phyloP scores from a whole-genome alignment of 2,329 filamentous ascomycete species.

The Ampelomyces quisqualis region DNA sequence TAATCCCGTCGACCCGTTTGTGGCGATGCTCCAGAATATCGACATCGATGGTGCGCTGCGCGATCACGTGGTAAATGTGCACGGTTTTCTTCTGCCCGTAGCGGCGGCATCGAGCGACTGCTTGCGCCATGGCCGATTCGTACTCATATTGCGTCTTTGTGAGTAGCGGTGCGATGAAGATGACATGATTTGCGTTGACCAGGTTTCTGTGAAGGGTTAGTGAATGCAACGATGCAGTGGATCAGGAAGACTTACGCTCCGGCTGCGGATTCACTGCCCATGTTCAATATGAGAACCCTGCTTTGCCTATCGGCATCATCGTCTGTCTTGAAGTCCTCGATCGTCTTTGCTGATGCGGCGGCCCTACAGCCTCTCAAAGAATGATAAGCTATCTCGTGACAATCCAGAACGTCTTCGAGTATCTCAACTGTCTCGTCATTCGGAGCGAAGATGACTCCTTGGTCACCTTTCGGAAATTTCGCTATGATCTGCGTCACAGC shows the following conservation, averaged over 20 bases:
- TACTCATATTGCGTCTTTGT: conserved; percentile 55
- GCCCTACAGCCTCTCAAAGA: conserved; percentile 14
- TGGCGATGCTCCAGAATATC: conserved; percentile 51
- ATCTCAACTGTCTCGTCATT: conserved; percentile 20
- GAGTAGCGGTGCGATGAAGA: conserved; percentile 62
- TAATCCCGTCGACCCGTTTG: conserved; percentile 29
- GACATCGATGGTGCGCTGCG: conserved; percentile 65
- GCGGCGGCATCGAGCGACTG: conserved; percentile 61
- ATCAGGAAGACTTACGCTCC: conserved; percentile 54
- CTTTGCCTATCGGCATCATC: conserved; percentile 24
- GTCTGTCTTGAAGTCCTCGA: conserved; percentile 36
- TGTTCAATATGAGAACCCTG: conserved; percentile 59
- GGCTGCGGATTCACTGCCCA: conserved; percentile 59
- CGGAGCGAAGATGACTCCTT: conserved; percentile 34
- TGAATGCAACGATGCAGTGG: neutral
- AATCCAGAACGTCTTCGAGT: conserved; percentile 20
- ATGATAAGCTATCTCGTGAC: conserved; percentile 18
- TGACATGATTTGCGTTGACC: conserved; percentile 63
- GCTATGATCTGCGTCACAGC: conserved; percentile 33
- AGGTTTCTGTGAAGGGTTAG: conserved; percentile 53
- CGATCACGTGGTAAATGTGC: conserved; percentile 71
- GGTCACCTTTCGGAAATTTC: conserved; percentile 44
- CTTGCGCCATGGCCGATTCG: conserved; percentile 61
- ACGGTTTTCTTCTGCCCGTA: conserved; percentile 61
- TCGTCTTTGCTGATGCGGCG: conserved; percentile 12